phyloP scores from a whole-genome alignment of 1,284 basidiomycete genomes.

The Ceratobasidium papillatum region DNA sequence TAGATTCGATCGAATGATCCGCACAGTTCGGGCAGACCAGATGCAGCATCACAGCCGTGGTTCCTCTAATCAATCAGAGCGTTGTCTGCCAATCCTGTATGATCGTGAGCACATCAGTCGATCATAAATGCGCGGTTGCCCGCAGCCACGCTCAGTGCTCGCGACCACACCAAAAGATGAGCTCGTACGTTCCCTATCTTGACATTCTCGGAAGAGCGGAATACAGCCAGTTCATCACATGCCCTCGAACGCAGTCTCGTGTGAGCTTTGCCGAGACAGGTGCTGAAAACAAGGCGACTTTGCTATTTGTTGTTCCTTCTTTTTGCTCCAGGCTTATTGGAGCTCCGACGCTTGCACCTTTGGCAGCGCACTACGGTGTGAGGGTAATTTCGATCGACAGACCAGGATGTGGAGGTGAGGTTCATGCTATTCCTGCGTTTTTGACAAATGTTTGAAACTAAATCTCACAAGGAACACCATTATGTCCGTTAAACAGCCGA shows the following conservation, averaged over 20 bases:
- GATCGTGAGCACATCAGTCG: background rate
- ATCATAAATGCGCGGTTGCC: background rate
- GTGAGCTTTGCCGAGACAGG: conserved; percentile 37
- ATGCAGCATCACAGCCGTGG: background rate
- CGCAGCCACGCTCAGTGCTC: conserved; percentile 8
- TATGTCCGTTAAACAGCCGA: conserved; percentile 12
- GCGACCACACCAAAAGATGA: background rate
- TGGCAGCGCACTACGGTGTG: conserved; percentile 38
- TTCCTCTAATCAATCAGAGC: background rate
- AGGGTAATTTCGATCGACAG: conserved; percentile 32
- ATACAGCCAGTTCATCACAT: conserved; percentile 33
- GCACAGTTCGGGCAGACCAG: background rate
- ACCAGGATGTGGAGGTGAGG: conserved; percentile 34
- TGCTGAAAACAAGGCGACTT: conserved; percentile 15
- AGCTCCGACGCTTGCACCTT: conserved; percentile 1
- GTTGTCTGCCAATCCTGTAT: background rate
- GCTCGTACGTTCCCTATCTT: background rate
- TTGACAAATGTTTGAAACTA: background rate
- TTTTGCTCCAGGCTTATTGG: conserved; percentile 35
- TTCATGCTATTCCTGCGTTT: background rate
- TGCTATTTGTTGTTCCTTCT: conserved; percentile 31
- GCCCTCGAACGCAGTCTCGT: conserved; percentile 35
- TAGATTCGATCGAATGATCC: background rate
- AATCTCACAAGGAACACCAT: conserved; percentile 17
- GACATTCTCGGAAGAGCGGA: conserved; percentile 8